Conservation (phyloP, 169 alveolate genomes). For the Babesia ovata region DNA sequence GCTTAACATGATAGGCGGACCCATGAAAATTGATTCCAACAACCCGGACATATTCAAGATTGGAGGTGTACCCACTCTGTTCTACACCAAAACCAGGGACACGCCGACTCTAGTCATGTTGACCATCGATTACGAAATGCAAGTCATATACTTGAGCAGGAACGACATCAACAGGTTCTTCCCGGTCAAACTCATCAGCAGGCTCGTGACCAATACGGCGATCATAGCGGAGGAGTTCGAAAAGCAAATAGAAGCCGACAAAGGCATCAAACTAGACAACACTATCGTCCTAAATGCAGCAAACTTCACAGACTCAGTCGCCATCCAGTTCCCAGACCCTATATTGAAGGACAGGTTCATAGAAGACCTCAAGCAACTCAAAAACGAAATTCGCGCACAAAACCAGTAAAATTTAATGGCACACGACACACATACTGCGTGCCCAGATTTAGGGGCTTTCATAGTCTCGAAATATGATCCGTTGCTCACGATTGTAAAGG, state of each 20-base stretch:
- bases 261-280: conserved; percentile 4
- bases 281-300: conserved; percentile 59
- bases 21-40: background rate
- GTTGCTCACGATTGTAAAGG: conserved; percentile 85
- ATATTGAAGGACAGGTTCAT: conserved; percentile 38
- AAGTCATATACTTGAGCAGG: conserved; percentile 57
- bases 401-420: conserved; percentile 18
- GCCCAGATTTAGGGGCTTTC: conserved; percentile 71
- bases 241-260: conserved; percentile 39
- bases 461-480: conserved; percentile 89
- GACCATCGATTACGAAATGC: conserved; percentile 51
- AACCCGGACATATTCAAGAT: conserved; percentile 20
- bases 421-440: conserved; percentile 12
- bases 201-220: conserved; percentile 35
- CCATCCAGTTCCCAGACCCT: conserved; percentile 62
- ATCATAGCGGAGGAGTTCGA: conserved; percentile 52
- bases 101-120: conserved; percentile 52
- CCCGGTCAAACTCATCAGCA: conserved; percentile 65
- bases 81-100: conserved; percentile 61
- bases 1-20: background rate
- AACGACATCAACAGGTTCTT: conserved; percentile 62
- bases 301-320: conserved; percentile 66
- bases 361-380: conserved; percentile 22
- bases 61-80: conserved; percentile 56
- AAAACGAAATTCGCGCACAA: conserved; percentile 39